These are phyloP conservation scores for Coniosporium apollinis DNA, from an alignment of 495 filamentous ascomycete genomes.

Conservation along the genomic window DNA sequence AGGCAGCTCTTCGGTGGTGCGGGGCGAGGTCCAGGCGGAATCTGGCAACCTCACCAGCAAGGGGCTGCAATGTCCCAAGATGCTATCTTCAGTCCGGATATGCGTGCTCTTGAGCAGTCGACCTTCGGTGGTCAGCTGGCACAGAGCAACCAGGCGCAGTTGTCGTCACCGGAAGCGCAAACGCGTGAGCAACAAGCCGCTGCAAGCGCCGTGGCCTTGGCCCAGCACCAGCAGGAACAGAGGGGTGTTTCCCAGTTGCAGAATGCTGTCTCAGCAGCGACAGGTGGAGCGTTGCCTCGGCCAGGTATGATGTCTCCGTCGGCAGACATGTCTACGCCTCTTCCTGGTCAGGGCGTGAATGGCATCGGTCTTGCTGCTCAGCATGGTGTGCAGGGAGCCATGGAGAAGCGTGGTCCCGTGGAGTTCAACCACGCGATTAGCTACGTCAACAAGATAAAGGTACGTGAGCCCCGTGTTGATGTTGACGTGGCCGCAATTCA, in stretches of 20 bases:
- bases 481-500: slow-evolving; percentile 3
- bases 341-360: slow-evolving; percentile 25
- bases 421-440: slow-evolving; percentile 99
- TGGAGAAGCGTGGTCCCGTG: slow-evolving; percentile 83
- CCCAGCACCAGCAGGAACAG: slow-evolving; percentile 58
- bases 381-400: slow-evolving; percentile 35
- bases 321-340: slow-evolving; percentile 27
- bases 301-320: slow-evolving; percentile 11
- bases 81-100: slow-evolving; percentile 21
- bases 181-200: slow-evolving; percentile 26
- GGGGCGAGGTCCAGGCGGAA: slow-evolving; percentile 6
- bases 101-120: slow-evolving; percentile 9
- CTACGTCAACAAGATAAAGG: slow-evolving; percentile 99
- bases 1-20: slow-evolving; percentile 11
- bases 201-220: slow-evolving; percentile 33
- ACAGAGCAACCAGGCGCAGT: slow-evolving; percentile 21
- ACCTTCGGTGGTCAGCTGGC: slow-evolving; percentile 16
- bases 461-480: slow-evolving; percentile 23
- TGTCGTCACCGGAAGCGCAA: slow-evolving; percentile 19
- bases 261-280: slow-evolving; percentile 50
- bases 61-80: slow-evolving; percentile 10
- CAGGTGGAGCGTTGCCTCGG: slow-evolving; percentile 21
- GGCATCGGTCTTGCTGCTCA: slow-evolving; percentile 27
- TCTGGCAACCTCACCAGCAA: slow-evolving; percentile 9
- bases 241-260: slow-evolving; percentile 65